Evolutionary conservation across 106 monocot species (phyloP).

Genomic region (Vanilla planifolia): DNA sequence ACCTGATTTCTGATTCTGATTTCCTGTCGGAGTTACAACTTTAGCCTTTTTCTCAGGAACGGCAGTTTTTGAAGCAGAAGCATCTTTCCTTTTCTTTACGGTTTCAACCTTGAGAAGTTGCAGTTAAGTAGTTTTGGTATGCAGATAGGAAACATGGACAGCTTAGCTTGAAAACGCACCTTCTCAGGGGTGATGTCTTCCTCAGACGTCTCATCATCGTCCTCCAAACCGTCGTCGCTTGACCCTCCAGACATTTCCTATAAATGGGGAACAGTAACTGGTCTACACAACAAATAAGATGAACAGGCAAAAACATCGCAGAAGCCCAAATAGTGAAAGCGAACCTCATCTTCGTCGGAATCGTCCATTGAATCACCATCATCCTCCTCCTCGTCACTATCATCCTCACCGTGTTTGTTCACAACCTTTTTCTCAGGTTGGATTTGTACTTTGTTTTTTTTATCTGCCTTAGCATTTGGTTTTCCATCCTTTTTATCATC

Average conservation of each 20-base stretch:
- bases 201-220: conserved; percentile 34
- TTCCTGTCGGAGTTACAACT: conserved; percentile 33
- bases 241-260: conserved; percentile 42
- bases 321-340: neutral
- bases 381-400: neutral
- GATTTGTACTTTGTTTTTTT: neutral
- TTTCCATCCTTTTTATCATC: neutral
- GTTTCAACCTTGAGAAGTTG: conserved; percentile 13
- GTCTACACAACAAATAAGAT: neutral
- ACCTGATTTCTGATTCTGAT: conserved; percentile 53
- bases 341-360: conserved; percentile 2
- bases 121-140: too few species aligned
- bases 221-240: conserved; percentile 41
- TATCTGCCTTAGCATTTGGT: neutral
- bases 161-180: too few species aligned
- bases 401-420: neutral
- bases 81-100: conserved; percentile 40
- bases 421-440: neutral
- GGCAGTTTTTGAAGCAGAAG: conserved; percentile 30
- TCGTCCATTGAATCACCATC: too few species aligned
- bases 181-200: conserved; percentile 45
- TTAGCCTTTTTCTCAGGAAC: conserved; percentile 58
- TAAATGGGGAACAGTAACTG: neutral
- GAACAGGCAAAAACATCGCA: neutral
- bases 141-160: too few species aligned